Evolutionary conservation across 305 asterid genomes (phyloP).

Genomic region (Nicotiana rustica): DNA sequence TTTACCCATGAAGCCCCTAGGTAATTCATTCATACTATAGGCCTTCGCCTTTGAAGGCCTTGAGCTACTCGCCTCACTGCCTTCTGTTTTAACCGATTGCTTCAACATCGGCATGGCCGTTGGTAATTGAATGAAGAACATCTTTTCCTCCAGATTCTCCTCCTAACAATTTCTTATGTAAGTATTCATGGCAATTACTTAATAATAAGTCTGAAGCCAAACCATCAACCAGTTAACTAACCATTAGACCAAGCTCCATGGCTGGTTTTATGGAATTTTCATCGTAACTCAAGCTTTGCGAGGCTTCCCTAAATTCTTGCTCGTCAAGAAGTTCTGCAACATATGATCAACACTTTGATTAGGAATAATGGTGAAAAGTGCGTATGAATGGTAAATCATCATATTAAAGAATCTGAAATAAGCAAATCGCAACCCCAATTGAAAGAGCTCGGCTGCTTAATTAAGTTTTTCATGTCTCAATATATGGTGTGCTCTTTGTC

Average conservation of each 20-base stretch:
- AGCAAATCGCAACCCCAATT: not conserved
- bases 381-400: not conserved
- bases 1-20: slow-evolving; percentile 68
- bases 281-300: slow-evolving; percentile 45
- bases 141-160: slow-evolving; percentile 50
- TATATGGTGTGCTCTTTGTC: not conserved
- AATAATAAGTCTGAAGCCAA: not conserved
- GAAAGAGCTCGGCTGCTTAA: not conserved
- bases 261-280: slow-evolving; percentile 56
- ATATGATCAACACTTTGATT: not conserved
- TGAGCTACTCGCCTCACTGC: slow-evolving; percentile 39
- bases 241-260: slow-evolving; percentile 74
- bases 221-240: slow-evolving; percentile 38
- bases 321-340: slow-evolving; percentile 71
- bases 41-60: slow-evolving; percentile 48
- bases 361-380: not conserved
- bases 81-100: slow-evolving; percentile 46
- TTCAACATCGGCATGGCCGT: slow-evolving; percentile 53
- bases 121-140: slow-evolving; percentile 81
- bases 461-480: not conserved
- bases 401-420: slow-evolving; percentile 1
- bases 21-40: slow-evolving; percentile 51
- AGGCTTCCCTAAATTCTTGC: slow-evolving; percentile 74
- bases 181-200: not conserved
- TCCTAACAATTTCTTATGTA: slow-evolving; percentile 54